Base-by-base conservation (phyloP, 169 alveolate species). In the Hammondia hammondi region DNA sequence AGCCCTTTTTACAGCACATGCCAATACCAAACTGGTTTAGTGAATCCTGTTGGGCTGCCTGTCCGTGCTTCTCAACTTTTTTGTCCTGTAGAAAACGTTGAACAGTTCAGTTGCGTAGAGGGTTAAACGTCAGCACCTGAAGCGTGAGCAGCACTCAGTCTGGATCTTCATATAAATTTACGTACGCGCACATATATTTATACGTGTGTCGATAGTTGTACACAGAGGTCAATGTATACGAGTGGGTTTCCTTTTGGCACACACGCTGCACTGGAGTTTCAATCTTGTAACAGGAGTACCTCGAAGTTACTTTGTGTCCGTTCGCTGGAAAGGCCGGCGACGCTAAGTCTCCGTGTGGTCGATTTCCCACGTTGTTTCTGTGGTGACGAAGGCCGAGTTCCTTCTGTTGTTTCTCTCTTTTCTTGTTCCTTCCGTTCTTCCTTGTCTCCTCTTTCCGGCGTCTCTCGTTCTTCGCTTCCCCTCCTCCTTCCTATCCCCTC, bases 1-100 rank as follows among this genome's bases (percentile, higher is more conserved):
- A 84, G 2, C 99, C 99, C 87, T 98, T 98, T 57, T 97, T 94
- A 90, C 98, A 97, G 46, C 96, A 98, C 81, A 95, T 97, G 56
- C 98, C 98, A 35, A 97, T 37, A 56, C 95, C 95, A 48, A 88
- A 39, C 43, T 93, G 89, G 9, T 48, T 21, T 56, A 57, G 94
- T 10, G 70, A 77, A 4, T 71, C 88, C 7, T 81, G 85, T 29
- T 67, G 77, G 19, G 85, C 85, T 10, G 85, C 85, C 85, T 73
- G 52, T n/a, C 85, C 85, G 52, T 73, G 85, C 85, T 73, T 73
- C 48, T 73, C 85, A 14, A 73, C 85, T n/a, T 37, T 73, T 32
- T 73, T 73, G 85, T 73, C 85, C 85, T 73, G 85, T 4, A 52
- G 61, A 52, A 52, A 52, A 52, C 61, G 61, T 52, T 52, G 24